These are phyloP conservation scores for Terana coerulea DNA, from an alignment of 768 basidiomycete genomes.

Conservation along the genomic window DNA sequence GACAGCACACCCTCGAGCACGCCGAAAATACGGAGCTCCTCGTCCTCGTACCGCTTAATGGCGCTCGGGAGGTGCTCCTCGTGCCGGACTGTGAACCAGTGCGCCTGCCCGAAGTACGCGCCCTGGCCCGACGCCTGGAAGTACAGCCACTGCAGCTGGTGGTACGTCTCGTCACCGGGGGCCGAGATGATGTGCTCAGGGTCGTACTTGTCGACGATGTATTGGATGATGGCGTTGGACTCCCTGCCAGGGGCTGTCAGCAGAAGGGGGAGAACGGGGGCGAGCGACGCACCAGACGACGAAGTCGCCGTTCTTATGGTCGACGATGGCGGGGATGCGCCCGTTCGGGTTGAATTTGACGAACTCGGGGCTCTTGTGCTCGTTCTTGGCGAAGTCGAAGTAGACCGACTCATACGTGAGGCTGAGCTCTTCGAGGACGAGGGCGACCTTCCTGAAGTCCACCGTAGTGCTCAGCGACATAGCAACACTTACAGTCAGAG, in stretches of 20 bases:
- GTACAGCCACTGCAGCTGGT: conserved; percentile 35
- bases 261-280: too few species aligned
- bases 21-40: conserved; percentile 17
- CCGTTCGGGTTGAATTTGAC: conserved; percentile 24
- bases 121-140: conserved; percentile 21
- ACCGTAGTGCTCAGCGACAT: too few species aligned
- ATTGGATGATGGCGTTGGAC: conserved; percentile 34
- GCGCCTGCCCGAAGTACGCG: conserved; percentile 14
- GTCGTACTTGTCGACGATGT: conserved; percentile 33
- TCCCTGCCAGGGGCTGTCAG: conserved; percentile 17
- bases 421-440: conserved; percentile 14
- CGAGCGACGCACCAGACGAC: conserved; percentile 20
- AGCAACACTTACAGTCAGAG: too few species aligned
- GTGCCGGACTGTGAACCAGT: conserved; percentile 13
- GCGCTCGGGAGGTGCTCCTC: conserved; percentile 13
- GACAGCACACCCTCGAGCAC: conserved; percentile 17
- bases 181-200: conserved; percentile 26
- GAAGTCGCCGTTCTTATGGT: conserved; percentile 23
- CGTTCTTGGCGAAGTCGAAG: conserved; percentile 10
- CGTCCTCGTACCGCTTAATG: conserved; percentile 18
- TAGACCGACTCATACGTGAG: conserved; percentile 14
- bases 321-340: conserved; percentile 27
- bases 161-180: background rate
- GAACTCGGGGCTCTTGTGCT: conserved; percentile 16
- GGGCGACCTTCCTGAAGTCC: conserved; percentile 5